Conservation (phyloP, 2,329 filamentous ascomycete genomes). For the Leptodontidium sp. region DNA sequence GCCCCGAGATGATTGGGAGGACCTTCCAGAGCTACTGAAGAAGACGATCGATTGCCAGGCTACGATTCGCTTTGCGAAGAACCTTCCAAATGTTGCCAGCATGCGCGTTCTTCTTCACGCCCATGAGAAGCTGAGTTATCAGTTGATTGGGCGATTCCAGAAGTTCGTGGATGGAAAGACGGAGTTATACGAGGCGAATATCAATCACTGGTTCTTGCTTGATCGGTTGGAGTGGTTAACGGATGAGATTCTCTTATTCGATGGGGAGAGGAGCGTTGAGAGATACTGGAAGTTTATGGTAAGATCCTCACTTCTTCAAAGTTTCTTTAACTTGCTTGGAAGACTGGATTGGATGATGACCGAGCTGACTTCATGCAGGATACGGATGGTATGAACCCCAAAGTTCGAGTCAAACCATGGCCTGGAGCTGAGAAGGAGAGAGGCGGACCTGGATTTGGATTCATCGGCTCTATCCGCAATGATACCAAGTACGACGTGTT, state of each 20-base stretch:
- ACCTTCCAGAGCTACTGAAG: constrained; percentile 1
- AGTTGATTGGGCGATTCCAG: constrained; percentile 8
- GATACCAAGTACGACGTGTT: too few relatives aligned
- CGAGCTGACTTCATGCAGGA: not conserved
- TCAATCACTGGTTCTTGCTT: constrained; percentile 17
- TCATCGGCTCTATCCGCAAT: not conserved
- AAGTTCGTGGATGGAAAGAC: constrained; percentile 18
- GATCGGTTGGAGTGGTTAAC: constrained; percentile 19
- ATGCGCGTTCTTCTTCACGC: not conserved
- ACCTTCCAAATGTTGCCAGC: not conserved
- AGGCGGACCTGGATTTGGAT: not conserved
- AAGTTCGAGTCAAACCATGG: constrained; percentile 8
- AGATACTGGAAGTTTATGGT: constrained; percentile 8
- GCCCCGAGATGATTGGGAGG: constrained; percentile 6
- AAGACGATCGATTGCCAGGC: constrained; percentile 9
- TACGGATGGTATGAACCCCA: constrained; percentile 14
- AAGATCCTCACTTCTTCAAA: not conserved
- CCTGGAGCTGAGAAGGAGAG: not conserved
- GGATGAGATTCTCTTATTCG: constrained; percentile 15
- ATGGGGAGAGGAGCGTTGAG: constrained; percentile 4
- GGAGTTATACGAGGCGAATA: constrained; percentile 1
- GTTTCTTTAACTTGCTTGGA: not conserved
- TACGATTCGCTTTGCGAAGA: constrained; percentile 2
- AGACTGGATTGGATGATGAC: too few relatives aligned
- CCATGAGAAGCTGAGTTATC: not conserved